Evolutionary conservation across 331 rosid genomes (phyloP).

Genomic region (Rhamnella rubrinervis): DNA sequence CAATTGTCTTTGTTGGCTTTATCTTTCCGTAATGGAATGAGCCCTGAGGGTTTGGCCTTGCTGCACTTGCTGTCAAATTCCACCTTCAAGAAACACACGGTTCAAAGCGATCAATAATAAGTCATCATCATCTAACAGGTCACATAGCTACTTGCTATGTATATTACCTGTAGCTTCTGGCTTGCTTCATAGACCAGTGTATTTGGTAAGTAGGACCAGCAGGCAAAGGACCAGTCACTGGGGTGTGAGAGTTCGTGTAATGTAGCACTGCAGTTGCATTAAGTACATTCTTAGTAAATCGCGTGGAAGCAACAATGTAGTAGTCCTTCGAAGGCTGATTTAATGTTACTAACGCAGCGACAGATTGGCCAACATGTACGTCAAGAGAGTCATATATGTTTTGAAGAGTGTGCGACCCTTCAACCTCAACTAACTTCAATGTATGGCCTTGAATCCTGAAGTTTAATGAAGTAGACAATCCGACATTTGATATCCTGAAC

Average conservation of each 20-base stretch:
- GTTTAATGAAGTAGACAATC: constrained; percentile 76
- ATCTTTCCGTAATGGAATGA: constrained; percentile 91
- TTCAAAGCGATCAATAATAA: constrained; percentile 16
- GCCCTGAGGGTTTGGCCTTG: constrained; percentile 99
- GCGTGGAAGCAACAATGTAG: constrained; percentile 82
- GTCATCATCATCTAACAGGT: not conserved
- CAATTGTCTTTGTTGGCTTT: constrained; percentile 53
- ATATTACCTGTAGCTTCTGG: constrained; percentile 74
- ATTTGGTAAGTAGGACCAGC: constrained; percentile 51
- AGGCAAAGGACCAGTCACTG: constrained; percentile 71
- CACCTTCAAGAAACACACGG: constrained; percentile 54
- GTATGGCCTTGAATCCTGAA: constrained; percentile 84
- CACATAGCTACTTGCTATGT: not conserved
- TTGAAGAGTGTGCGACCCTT: constrained; percentile 90
- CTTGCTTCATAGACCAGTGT: constrained; percentile 89
- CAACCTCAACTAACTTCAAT: constrained; percentile 80
- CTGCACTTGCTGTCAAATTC: constrained; percentile 99
- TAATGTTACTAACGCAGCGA: constrained; percentile 73
- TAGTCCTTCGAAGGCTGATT: constrained; percentile 80
- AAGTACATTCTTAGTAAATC: constrained; percentile 61
- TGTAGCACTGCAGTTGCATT: constrained; percentile 65
- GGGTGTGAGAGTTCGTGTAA: constrained; percentile 65
- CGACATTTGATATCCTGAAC: constrained; percentile 93
- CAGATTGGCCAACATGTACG: constrained; percentile 91
- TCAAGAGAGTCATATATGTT: constrained; percentile 82